A percentile compares a stretch with the other conserved stretches of the same genome.
Evolutionary conservation across 2,329 filamentous ascomycete species (phyloP).

Genomic region (Aspergillus sp.): DNA sequence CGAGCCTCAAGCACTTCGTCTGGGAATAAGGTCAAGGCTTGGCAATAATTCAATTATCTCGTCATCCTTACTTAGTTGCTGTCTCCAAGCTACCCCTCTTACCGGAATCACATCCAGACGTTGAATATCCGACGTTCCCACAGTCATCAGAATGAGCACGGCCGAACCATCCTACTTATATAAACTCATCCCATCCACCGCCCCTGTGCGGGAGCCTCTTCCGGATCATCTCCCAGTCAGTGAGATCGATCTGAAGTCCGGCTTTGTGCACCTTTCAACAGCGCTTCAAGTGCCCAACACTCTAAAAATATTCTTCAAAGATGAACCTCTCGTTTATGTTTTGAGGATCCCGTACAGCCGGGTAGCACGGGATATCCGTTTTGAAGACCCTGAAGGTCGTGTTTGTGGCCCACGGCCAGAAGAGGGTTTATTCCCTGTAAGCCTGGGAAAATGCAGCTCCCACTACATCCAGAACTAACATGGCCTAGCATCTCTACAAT

Average conservation of each 20-base stretch:
- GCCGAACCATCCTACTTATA: slow-evolving; percentile 36
- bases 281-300: slow-evolving; percentile 40
- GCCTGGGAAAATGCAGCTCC: slow-evolving; percentile 9
- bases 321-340: slow-evolving; percentile 38
- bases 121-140: not conserved
- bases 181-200: slow-evolving; percentile 38
- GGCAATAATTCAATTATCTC: not conserved
- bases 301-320: slow-evolving; percentile 37
- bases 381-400: slow-evolving; percentile 39
- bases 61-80: not conserved
- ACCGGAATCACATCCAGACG: not conserved
- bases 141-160: slow-evolving; percentile 18
- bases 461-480: not conserved
- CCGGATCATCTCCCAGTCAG: slow-evolving; percentile 38
- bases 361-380: slow-evolving; percentile 31
- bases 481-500: slow-evolving; percentile 38
- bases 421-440: slow-evolving; percentile 42
- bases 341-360: slow-evolving; percentile 35
- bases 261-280: slow-evolving; percentile 41
- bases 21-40: not conserved
- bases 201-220: slow-evolving; percentile 35
- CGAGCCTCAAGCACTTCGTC: not conserved
- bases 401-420: slow-evolving; percentile 36
- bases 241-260: slow-evolving; percentile 35
- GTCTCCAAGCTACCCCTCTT: not conserved